Evolutionary conservation across 2,329 filamentous ascomycete species (phyloP), one percentile per base, ranked within the genome.

Genomic region (Passalora sequoiae): DNA sequence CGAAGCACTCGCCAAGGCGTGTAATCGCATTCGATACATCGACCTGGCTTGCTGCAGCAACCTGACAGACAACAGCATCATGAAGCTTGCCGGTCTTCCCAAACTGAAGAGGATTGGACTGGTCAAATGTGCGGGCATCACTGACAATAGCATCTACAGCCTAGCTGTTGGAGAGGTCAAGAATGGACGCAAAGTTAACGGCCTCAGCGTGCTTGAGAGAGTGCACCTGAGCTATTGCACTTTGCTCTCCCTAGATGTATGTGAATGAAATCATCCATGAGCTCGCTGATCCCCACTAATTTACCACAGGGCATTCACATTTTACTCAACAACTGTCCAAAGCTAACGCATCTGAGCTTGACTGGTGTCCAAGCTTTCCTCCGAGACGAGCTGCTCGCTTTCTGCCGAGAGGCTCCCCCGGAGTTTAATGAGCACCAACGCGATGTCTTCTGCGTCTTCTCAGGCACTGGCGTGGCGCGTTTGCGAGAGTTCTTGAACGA

Each of bases 181-280:
- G 53, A 58, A 60, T 35, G 60, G 58, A 9, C 57, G 58, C 17
- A 53, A 57, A 4, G 54, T 60, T 17, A 53, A 72, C 73, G 45
- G 73, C 73, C 15, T 75, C 76, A 89, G 84, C 58, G 76, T 78
- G 37, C 71, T 98, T 19, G 92, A 98, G 69, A 78, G 92, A 55
- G 92, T 98, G 7, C 92, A 98, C 71, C 75, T 98, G 28, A 96
- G 89, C 66, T 97, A 98, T 64, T 98, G 92, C 67, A 80, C 86
- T 29, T 84, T 86, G 52, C 69, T 98, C 40, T 92, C 85, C 1
- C 74, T 95, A 38, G 77, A 80, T 66, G 89, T 92, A 75, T 17
- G 13, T 17, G 6, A 13, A n/a, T n/a, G n/a, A n/a, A n/a, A n/a
- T n/a, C n/a, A n/a, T n/a, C n/a, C n/a, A n/a, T n/a, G n/a, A n/a